These are phyloP conservation scores for Conticribra weissflogii DNA, from an alignment of 108 stramenopile species.

Conservation along the genomic window DNA sequence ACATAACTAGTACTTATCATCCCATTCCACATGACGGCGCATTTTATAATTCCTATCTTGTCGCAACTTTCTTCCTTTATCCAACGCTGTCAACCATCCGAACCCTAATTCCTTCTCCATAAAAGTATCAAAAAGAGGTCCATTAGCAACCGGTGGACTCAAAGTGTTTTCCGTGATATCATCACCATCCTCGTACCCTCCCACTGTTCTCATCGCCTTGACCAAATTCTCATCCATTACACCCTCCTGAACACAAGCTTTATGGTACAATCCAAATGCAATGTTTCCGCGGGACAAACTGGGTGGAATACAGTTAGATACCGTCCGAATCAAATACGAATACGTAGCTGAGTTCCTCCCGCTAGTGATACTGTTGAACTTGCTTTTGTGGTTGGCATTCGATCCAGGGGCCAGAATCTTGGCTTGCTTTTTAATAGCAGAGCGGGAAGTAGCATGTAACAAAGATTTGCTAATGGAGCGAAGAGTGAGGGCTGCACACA, in stretches of 20 bases:
- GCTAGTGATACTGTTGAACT: constrained; percentile 46
- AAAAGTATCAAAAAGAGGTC: constrained; percentile 48
- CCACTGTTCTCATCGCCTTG: constrained; percentile 44
- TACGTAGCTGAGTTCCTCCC: constrained; percentile 68
- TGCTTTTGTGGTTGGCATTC: constrained; percentile 14
- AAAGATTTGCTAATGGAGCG: constrained; percentile 27
- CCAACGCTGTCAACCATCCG: constrained; percentile 32
- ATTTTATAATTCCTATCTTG: constrained; percentile 52
- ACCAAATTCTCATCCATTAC: constrained; percentile 62
- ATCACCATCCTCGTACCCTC: constrained; percentile 33
- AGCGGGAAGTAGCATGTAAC: constrained; percentile 43
- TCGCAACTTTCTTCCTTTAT: constrained; percentile 37
- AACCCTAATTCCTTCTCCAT: constrained; percentile 44
- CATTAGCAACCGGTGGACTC: constrained; percentile 42
- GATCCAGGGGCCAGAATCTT: constrained; percentile 15
- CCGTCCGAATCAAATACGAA: constrained; percentile 54
- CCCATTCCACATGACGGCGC: constrained; percentile 52
- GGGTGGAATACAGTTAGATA: constrained; percentile 58
- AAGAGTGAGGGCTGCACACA: constrained; percentile 41
- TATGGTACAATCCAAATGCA: constrained; percentile 65
- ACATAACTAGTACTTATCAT: constrained; percentile 35
- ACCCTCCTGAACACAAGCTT: constrained; percentile 55
- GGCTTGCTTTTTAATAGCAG: constrained; percentile 35
- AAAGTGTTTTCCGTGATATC: background rate
- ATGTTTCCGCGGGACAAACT: constrained; percentile 72